These are phyloP conservation scores for Zymoseptoria ardabiliae DNA, from an alignment of 2,329 filamentous ascomycete genomes.

Conservation along the genomic window DNA sequence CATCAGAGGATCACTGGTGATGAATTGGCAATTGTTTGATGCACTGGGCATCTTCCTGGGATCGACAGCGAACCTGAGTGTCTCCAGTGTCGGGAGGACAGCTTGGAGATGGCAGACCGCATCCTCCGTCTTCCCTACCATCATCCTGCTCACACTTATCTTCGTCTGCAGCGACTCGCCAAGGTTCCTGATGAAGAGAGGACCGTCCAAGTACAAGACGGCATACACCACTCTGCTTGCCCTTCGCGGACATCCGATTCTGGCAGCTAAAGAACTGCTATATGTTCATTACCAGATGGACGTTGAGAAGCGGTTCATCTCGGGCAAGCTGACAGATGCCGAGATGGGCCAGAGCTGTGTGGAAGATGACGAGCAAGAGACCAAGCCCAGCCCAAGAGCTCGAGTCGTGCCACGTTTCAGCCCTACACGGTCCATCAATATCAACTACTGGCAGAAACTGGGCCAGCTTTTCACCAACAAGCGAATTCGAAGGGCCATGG, in stretches of 20 bases:
- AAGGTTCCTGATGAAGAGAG: constrained; percentile 25
- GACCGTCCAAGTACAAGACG: constrained; percentile 12
- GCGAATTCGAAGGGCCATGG: constrained; percentile 21
- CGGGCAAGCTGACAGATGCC: constrained; percentile 1
- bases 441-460: constrained; percentile 20
- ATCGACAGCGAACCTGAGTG: constrained; percentile 23
- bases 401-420: background rate
- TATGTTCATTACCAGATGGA: constrained; percentile 25
- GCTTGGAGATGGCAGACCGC: constrained; percentile 27
- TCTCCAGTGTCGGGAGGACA: constrained; percentile 16
- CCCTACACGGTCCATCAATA: constrained; percentile 6
- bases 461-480: constrained; percentile 23
- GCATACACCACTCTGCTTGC: constrained; percentile 20
- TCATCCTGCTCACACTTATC: constrained; percentile 23
- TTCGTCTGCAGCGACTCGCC: constrained; percentile 26
- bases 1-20: constrained; percentile 22
- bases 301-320: constrained; percentile 17
- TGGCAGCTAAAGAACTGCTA: constrained; percentile 26
- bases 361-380: constrained; percentile 1
- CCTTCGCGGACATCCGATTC: constrained; percentile 20
- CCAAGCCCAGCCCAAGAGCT: background rate
- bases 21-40: constrained; percentile 29
- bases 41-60: constrained; percentile 27
- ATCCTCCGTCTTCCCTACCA: constrained; percentile 21
- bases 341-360: constrained; percentile 1